Conservation (phyloP, 192 early-diverging fungal genomes). For the Coemansia sp. region DNA sequence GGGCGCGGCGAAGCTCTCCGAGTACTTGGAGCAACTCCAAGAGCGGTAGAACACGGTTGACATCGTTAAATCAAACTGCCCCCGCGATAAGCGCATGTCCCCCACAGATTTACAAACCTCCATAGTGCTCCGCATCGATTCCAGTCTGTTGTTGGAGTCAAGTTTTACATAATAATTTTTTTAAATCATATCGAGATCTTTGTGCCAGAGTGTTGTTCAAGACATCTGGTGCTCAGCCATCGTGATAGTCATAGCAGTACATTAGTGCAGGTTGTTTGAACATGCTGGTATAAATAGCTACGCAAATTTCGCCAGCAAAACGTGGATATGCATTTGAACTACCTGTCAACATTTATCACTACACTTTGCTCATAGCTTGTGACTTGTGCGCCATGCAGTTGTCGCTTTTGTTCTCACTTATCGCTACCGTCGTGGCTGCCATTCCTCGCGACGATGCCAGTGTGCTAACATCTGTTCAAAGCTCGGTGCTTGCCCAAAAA, state of each 20-base stretch:
- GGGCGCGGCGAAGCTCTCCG: slow-evolving; percentile 42
- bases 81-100: background rate
- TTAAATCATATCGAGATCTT: background rate
- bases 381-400: background rate
- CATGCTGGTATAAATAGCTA: slow-evolving; percentile 5
- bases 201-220: background rate
- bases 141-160: background rate
- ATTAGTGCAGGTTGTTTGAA: background rate
- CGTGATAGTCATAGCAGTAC: background rate
- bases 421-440: background rate
- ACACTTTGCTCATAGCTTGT: too few species aligned
- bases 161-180: background rate
- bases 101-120: background rate
- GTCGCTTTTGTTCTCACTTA: background rate
- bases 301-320: background rate
- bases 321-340: background rate
- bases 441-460: background rate
- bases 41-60: slow-evolving; percentile 24
- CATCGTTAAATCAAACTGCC: background rate
- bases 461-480: background rate
- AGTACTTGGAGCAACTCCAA: slow-evolving; percentile 51
- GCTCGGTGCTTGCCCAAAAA: background rate
- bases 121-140: background rate
- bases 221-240: background rate
- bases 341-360: background rate